phyloP scores from a whole-genome alignment of 345 rosid genomes.

The Populus ilicifolia region DNA sequence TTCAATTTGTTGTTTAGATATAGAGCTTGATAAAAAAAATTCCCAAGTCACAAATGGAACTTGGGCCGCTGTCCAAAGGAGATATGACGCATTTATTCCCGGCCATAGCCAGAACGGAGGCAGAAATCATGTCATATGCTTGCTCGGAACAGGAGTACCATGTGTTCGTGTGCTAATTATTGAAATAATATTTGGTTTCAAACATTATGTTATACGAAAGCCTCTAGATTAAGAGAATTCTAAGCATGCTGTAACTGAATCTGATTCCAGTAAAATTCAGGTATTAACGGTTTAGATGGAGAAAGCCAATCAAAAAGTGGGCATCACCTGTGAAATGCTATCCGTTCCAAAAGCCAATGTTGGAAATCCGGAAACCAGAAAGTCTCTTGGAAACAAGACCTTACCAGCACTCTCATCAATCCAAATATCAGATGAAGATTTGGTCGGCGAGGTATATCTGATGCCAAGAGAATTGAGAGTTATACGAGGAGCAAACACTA shows the following conservation, averaged over 20 bases:
- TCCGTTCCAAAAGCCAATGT: neutral
- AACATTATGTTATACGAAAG: too few species aligned
- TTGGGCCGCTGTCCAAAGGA: neutral
- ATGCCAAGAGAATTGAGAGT: neutral
- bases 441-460: neutral
- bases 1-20: too few species aligned
- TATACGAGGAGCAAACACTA: neutral
- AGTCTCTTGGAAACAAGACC: neutral
- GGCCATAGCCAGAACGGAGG: neutral
- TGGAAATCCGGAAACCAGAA: neutral
- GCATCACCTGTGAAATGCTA: neutral
- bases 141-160: too few species aligned
- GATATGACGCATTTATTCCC: neutral
- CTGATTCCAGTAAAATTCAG: too few species aligned
- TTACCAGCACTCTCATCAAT: neutral
- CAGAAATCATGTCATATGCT: too few species aligned
- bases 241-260: too few species aligned
- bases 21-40: too few species aligned
- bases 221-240: too few species aligned
- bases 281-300: neutral
- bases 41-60: too few species aligned
- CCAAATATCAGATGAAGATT: neutral
- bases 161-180: too few species aligned
- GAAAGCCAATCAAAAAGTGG: neutral
- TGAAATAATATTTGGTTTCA: too few species aligned